Conservation (phyloP, 176 grass and related monocot genomes). For the Thalia dealbata region DNA sequence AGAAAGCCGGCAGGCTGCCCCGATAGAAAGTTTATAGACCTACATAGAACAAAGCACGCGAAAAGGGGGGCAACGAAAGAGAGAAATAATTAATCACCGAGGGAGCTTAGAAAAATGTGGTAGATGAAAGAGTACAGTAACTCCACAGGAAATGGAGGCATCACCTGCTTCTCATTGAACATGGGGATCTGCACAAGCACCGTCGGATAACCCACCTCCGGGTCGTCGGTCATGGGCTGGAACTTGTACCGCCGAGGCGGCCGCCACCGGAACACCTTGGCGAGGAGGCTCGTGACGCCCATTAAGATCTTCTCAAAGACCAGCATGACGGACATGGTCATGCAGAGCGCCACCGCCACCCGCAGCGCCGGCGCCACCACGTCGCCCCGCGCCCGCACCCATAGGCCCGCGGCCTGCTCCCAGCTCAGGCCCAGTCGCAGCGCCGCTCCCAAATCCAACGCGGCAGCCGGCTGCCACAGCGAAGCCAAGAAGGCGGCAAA, state of each 20-base stretch:
- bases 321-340: slow-evolving; percentile 9
- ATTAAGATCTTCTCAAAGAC: not conserved
- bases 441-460: not conserved
- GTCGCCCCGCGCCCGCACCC: not conserved
- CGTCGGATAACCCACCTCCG: slow-evolving; percentile 26
- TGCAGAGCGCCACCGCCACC: slow-evolving; percentile 1
- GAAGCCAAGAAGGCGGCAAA: not conserved
- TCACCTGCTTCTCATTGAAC: slow-evolving; percentile 41
- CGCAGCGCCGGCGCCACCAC: slow-evolving; percentile 4
- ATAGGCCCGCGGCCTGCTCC: not conserved
- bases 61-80: not conserved
- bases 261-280: slow-evolving; percentile 4
- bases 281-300: slow-evolving; percentile 7
- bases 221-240: not conserved
- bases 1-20: slow-evolving; percentile 59
- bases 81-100: not conserved
- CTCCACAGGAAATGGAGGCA: not conserved
- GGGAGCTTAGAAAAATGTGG: not conserved
- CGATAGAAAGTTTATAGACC: slow-evolving; percentile 83
- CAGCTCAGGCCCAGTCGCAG: not conserved
- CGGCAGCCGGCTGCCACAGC: not conserved
- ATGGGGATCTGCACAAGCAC: slow-evolving; percentile 85
- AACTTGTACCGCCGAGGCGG: slow-evolving; percentile 4
- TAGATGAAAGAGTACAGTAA: not conserved
- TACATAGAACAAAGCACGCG: not conserved